Base-by-base conservation (phyloP, 768 basidiomycete species). In the Antrodiella citrinella region DNA sequence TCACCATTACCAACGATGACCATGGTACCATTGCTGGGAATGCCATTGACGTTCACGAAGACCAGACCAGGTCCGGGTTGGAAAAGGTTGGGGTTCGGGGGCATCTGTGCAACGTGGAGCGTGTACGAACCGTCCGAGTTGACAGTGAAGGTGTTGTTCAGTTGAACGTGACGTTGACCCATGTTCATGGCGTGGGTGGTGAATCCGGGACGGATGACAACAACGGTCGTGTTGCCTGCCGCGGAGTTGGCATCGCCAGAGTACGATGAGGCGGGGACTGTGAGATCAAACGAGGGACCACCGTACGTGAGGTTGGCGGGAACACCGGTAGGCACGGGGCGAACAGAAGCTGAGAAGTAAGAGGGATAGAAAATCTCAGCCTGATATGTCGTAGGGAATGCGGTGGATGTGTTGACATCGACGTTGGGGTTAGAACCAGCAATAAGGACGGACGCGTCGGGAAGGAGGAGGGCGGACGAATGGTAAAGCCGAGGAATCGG, bases 401-500 rank as follows among this genome's bases (percentile, higher is more conserved):
- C 30, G 7, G 77, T 75, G 18, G 69, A 65, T 26, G 70, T 53
- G 59, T 85, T 83, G 53, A 86, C 84, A 58, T 97, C 93, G 26
- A 86, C 73, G 60, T 93, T 94, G 1, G 94, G 93, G 69, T 97
- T 97, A 23, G 89, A 91, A 4, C 95, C 95, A 23, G 89, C 91
- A 56, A 94, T 77, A 44, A 96, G 66, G 38, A 98, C 83, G 2
- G 86, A 88, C 1, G 80, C 89, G 52, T 88, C 92, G 5, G 91
- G 85, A 13, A 97, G 79, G 21, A 97, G 77, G 18, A 94, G 76
- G 7, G 91, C 92, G 0, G 80, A 78, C 0, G 92, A 95, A 69
- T 98, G 95, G 67, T 98, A 98, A 60, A 98, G 66, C 47, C 93
- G 76, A 43, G 92, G 73, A 52, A 93, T 84, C 11, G 56, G 72